Base-by-base conservation (phyloP, 257 asterid species). In the Vinca minor region DNA sequence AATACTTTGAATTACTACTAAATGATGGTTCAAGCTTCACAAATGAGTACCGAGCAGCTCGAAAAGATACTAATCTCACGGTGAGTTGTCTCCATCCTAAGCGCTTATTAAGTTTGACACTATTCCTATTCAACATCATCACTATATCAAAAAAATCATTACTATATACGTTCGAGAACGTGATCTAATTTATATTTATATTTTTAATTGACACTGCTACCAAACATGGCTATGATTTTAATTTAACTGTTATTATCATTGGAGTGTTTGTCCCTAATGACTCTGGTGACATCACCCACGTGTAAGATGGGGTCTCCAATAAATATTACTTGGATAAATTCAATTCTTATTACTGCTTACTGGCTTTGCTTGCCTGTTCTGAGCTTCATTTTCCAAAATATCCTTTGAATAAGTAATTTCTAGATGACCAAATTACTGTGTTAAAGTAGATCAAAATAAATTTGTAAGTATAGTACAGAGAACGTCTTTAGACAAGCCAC, bases 1-100 rank as follows among this genome's bases (percentile, higher is more conserved):
- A 93, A 72, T 87, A 81, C 75, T 89, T 85, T 84, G 81, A 81
- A 62, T 73, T 84, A 69, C 61, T 93, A 45, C 60, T 93, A 66
- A 87, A 81, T 63, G 97, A 87, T 77, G 88, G 79, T 67, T 93
- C 98, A 70, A 75, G 79, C 66, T 93, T 89, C 80, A 85, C 85
- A 29, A 80, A 74, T 56, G 96, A 93, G 68, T 87, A 85, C 75
- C 91, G 87, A 60, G 73, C 82, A 58, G 75, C 71, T 39, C 79
- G 94, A 60, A 93, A 87, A 78, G 94, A 93, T 80, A 68, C 84
- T 67, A 87, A 87, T 82, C 85, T 93, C 61, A 63, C 57, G 10
- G 98, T 92, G 80, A 79, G 98, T 77, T 14, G 12, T 28, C 14
- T 18, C 34, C 13, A 10, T 49, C 21, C 41, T 20, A n/a, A 12